Evolutionary conservation across 1,284 basidiomycete species (phyloP), one percentile per base, ranked within the genome.

Genomic region (Sanghuangporus weigelae): DNA sequence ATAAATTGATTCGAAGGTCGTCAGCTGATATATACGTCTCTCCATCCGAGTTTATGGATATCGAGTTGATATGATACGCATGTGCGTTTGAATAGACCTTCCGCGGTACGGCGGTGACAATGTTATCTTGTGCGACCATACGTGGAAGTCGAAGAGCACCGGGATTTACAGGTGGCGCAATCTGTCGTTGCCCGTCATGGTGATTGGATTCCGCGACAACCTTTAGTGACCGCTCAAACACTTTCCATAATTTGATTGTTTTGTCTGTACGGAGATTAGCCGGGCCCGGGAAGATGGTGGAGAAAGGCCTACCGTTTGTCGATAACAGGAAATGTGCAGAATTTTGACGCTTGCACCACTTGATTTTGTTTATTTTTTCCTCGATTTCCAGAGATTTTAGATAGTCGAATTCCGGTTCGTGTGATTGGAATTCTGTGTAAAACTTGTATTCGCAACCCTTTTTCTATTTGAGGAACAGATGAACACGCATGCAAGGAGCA

Each of bases 291-390:
- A 50, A 16, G 46, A 36, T 50, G 21, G 26, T 39, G 59, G 21
- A 44, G 21, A 60, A 63, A 44, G 57, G 76, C 81, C 69, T 67
- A 94, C 95, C 95, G 73, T 99, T 99, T 50, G 97, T 99, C 63
- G 95, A 97, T 65, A 99, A 78, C 63, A 99, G 79, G 78, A 99
- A 98, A 77, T 99, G 97, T 54, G 97, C 95, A 38, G 92, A 84
- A 73, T 99, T 99, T 79, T 98, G 96, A 68, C 97, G 87, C 80
- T 90, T 95, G 84, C 96, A 98, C 97, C 97, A 99, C 76, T 96
- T 94, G 84, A 99, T 99, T 85, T 98, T 94, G 83, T 99, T 99
- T 84, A 99, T 99, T 89, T 99, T 99, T 83, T 99, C 97, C 78
- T 99, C 97, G 76, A 99, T 99, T 83, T 99, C 97, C 69, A 99